These are phyloP conservation scores for Hyphodiscus hymeniophilus DNA, from an alignment of 495 filamentous ascomycete genomes.

Conservation along the genomic window DNA sequence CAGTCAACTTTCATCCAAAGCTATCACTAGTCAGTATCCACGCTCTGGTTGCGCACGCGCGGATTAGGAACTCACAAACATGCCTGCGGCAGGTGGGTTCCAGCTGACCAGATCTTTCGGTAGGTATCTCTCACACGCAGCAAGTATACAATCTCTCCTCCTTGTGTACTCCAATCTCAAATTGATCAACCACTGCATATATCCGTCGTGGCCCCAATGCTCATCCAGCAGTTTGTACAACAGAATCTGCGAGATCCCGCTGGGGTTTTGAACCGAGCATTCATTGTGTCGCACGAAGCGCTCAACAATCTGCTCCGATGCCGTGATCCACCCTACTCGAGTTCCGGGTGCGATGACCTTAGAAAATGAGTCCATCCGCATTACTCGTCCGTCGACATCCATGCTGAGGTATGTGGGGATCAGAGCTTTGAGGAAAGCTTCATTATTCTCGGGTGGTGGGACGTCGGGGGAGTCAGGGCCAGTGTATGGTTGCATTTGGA, in stretches of 20 bases:
- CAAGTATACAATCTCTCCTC: slow-evolving; percentile 67
- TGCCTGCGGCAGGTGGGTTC: slow-evolving; percentile 79
- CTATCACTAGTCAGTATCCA: slow-evolving; percentile 30
- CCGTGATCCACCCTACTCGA: slow-evolving; percentile 71
- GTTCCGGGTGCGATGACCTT: slow-evolving; percentile 76
- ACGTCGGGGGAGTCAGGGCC: slow-evolving; percentile 38
- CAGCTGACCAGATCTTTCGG: slow-evolving; percentile 75
- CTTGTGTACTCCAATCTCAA: slow-evolving; percentile 76
- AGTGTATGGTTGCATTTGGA: slow-evolving; percentile 87
- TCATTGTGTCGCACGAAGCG: slow-evolving; percentile 72
- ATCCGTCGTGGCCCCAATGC: slow-evolving; percentile 90
- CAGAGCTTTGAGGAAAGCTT: slow-evolving; percentile 40
- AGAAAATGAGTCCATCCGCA: slow-evolving; percentile 74
- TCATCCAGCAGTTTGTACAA: slow-evolving; percentile 89
- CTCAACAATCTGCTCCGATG: slow-evolving; percentile 75
- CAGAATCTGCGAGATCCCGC: slow-evolving; percentile 72
- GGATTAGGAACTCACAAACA: slow-evolving; percentile 67
- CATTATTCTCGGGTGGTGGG: slow-evolving; percentile 24
- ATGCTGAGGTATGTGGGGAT: slow-evolving; percentile 59
- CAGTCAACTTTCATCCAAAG: slow-evolving; percentile 75
- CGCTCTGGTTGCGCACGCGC: neutral
- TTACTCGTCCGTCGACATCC: slow-evolving; percentile 55
- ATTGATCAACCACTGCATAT: slow-evolving; percentile 80
- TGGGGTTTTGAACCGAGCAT: slow-evolving; percentile 71
- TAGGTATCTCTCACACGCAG: slow-evolving; percentile 73